phyloP scores from a whole-genome alignment of 306 rosid genomes.

The Rosa lucieae region DNA sequence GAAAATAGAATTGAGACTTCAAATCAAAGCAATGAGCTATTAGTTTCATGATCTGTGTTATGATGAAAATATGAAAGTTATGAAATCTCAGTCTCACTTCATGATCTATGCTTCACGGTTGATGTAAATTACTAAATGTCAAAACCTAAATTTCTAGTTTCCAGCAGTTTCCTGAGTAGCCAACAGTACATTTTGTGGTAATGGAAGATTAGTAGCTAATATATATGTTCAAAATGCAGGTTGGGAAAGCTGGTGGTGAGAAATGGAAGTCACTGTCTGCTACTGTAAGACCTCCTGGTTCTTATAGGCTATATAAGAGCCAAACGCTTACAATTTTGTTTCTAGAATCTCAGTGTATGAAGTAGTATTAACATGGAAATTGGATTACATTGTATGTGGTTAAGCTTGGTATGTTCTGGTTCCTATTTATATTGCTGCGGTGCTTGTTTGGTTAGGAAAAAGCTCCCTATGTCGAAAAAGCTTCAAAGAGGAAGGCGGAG shows the following conservation, averaged over 20 bases:
- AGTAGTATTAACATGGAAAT: neutral
- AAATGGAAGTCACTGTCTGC: slow-evolving; percentile 1
- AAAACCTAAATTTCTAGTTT: neutral
- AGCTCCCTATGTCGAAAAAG: neutral
- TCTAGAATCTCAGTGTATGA: neutral
- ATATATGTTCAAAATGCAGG: neutral
- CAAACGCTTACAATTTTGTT: neutral
- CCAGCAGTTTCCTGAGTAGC: neutral
- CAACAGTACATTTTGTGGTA: neutral
- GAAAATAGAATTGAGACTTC: neutral
- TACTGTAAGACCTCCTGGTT: neutral
- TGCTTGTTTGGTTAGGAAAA: neutral
- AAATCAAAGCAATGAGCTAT: neutral
- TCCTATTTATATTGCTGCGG: neutral
- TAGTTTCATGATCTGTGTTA: neutral
- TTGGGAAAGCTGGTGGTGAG: slow-evolving; percentile 6
- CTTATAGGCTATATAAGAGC: neutral
- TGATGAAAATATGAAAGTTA: neutral
- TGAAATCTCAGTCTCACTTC: neutral
- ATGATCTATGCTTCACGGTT: neutral
- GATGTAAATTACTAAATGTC: neutral
- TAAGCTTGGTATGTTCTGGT: neutral
- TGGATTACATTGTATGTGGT: neutral
- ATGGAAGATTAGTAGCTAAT: neutral
- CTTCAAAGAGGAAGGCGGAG: neutral